phyloP scores from a whole-genome alignment of 176 grass and related monocot genomes.

The Lolium multiflorum region DNA sequence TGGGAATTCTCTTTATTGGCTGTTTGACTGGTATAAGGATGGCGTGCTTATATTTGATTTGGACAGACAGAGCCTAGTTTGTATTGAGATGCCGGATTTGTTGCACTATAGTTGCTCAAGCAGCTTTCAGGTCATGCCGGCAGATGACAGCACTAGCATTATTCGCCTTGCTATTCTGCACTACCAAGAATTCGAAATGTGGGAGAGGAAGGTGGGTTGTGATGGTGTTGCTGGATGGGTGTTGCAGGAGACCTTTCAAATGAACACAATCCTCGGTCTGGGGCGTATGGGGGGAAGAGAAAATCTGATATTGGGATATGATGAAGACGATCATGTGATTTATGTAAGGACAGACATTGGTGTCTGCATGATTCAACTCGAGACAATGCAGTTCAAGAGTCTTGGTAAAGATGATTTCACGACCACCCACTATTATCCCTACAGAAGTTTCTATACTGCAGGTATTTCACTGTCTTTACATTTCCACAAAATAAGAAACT shows the following conservation, averaged over 20 bases:
- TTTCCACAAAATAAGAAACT: not conserved
- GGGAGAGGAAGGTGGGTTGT: conserved; percentile 5
- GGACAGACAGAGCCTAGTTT: not conserved
- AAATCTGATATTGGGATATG: conserved; percentile 19
- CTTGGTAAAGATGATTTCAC: conserved; percentile 22
- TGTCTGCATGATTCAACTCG: conserved; percentile 27
- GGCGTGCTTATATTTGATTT: conserved; percentile 13
- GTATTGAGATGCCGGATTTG: conserved; percentile 15
- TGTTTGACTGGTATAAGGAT: not conserved
- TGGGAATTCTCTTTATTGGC: not conserved
- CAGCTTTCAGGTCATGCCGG: conserved; percentile 15
- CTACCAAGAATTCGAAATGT: conserved; percentile 2
- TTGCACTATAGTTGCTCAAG: not conserved
- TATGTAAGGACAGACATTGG: conserved; percentile 17
- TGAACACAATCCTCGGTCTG: not conserved
- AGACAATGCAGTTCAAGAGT: conserved; percentile 26
- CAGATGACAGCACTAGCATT: not conserved
- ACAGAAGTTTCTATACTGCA: conserved; percentile 33
- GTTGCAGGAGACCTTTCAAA: conserved; percentile 5
- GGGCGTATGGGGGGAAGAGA: not conserved
- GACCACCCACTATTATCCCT: conserved; percentile 1
- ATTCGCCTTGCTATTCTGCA: not conserved
- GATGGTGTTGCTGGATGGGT: conserved; percentile 3
- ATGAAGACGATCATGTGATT: conserved; percentile 22
- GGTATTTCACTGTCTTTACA: conserved; percentile 5